A percentile compares a stretch with the other conserved stretches of the same genome.
Conservation (phyloP, 1,139 yeast species). For the Insectozyma bohioensis region DNA sequence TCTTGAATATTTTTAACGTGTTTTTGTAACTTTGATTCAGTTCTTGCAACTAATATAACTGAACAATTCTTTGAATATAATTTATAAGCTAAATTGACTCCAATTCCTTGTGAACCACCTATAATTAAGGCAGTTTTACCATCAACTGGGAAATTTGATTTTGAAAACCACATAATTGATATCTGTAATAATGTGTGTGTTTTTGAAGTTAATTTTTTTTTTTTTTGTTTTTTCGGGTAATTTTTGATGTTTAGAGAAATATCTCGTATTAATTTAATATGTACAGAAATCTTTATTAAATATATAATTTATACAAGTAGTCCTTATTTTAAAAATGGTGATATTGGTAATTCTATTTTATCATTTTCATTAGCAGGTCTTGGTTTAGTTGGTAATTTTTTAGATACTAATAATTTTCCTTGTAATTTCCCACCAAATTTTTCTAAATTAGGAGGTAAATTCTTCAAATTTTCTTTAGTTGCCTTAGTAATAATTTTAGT, state of each 20-base stretch:
- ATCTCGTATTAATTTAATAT: background rate
- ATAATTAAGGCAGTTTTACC: conserved; percentile 73
- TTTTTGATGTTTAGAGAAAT: too few relatives aligned
- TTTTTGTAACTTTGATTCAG: conserved; percentile 51
- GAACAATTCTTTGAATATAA: conserved; percentile 57
- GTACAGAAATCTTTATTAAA: conserved; percentile 4
- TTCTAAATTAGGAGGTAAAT: conserved; percentile 31
- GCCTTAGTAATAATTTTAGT: conserved; percentile 25
- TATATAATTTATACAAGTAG: conserved; percentile 1
- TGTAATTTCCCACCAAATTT: conserved; percentile 26
- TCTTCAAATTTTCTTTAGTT: conserved; percentile 30
- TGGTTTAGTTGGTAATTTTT: conserved; percentile 36
- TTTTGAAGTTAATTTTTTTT: too few relatives aligned
- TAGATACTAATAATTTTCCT: conserved; percentile 31
- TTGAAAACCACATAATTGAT: conserved; percentile 26
- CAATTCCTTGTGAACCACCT: conserved; percentile 96
- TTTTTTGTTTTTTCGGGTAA: too few relatives aligned
- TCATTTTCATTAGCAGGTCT: conserved; percentile 21
- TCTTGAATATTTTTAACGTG: conserved; percentile 48
- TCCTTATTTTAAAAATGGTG: conserved; percentile 31
- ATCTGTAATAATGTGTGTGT: background rate
- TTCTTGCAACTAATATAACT: conserved; percentile 76
- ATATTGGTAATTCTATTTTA: conserved; percentile 28
- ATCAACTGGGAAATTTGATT: conserved; percentile 27
- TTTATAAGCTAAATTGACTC: conserved; percentile 71